Base-by-base conservation (phyloP, 1,284 basidiomycete genomes). In the Ceratobasidium sp. region DNA sequence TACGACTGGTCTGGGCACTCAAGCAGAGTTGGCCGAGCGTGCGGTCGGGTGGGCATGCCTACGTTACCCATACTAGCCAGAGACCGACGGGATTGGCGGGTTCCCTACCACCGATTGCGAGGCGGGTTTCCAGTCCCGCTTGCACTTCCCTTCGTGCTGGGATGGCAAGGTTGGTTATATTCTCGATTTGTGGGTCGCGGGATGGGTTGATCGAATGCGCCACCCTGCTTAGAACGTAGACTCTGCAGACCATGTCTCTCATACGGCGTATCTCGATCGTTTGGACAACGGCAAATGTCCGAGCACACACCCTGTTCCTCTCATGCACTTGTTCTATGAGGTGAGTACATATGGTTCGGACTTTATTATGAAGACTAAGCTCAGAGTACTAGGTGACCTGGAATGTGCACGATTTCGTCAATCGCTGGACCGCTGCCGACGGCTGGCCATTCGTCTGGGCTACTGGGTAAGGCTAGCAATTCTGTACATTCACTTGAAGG, bases 271-370 rank as follows among this genome's bases (percentile, higher is more conserved):
- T 69, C 79, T 81, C 0, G 72, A 75, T 15, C 77, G 79, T 11
- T 75, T 86, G 44, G 86, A 88, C 77, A 86, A 85, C 53, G 87
- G 87, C 0, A 75, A 76, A 0, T 89, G 87, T 77, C 87, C 87
- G 0, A 53, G 80, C 2, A 83, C 84, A 1, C 86, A 87, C 78
- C 84, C 85, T 0, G 82, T 86, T 22, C 78, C 81, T 17, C 76
- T 88, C 17, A 85, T 87, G 79, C 86, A 86, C 41, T 79, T 87
- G 5, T 85, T 87, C 77, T 87, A 85, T 78, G 86, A 87, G 78
- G 84, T 85, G 56, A 72, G 78, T 9, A n/a, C 15, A 29, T 48
- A 9, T 41, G 17, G 1, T 24, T n/a, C 31, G 3, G 3, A 22
- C 51, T n/a, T 31, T 2, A 29, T 5, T 9, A 51, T 6, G 15